Conservation (phyloP, 306 rosid species). For the Canavalia ensiformis region DNA sequence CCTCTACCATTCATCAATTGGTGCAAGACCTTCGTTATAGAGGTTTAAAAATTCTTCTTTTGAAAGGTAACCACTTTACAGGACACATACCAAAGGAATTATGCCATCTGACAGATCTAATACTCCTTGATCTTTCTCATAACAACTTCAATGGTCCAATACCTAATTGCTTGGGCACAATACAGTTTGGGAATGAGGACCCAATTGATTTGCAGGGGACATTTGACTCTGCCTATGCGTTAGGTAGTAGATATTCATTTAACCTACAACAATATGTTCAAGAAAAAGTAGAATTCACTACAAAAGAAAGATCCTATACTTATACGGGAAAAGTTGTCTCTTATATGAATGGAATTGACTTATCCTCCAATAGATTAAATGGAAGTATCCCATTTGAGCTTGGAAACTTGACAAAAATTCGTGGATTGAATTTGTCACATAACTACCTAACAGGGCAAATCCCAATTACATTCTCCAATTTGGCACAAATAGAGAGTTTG, state of each 20-base stretch:
- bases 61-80: slow-evolving; percentile 27
- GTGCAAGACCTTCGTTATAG: neutral
- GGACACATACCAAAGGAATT: slow-evolving; percentile 11
- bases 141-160: slow-evolving; percentile 18
- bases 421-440: neutral
- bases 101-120: slow-evolving; percentile 7
- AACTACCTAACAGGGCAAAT: neutral
- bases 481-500: neutral
- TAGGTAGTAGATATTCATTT: too few relatives aligned
- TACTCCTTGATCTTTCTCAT: neutral
- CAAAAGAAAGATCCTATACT: neutral
- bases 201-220: neutral
- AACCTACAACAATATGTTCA: neutral
- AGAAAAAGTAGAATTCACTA: neutral
- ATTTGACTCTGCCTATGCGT: too few relatives aligned
- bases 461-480: neutral
- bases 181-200: slow-evolving; percentile 2
- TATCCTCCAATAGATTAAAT: neutral
- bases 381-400: slow-evolving; percentile 35
- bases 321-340: neutral
- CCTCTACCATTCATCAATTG: neutral
- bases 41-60: slow-evolving; percentile 5
- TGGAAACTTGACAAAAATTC: slow-evolving; percentile 14
- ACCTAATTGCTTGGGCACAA: slow-evolving; percentile 28
- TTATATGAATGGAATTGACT: slow-evolving; percentile 14